phyloP scores from a whole-genome alignment of 2,329 filamentous ascomycete genomes.

The Diaporthe sp. region DNA sequence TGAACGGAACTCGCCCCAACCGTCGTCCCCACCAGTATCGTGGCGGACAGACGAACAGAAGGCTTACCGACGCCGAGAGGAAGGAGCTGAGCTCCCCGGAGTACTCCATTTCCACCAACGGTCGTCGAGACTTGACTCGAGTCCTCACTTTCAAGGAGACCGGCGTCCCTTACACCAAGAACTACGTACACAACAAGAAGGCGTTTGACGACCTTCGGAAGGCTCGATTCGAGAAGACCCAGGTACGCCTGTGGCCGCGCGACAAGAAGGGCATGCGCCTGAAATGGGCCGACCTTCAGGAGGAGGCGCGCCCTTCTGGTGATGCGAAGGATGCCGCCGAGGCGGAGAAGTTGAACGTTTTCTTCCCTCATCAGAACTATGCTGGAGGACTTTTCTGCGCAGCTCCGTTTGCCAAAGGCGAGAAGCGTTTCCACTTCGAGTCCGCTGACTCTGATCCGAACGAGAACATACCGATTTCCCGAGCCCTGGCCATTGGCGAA shows the following conservation, averaged over 20 bases:
- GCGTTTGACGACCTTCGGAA: background rate
- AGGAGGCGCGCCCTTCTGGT: background rate
- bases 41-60: background rate
- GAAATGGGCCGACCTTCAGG: background rate
- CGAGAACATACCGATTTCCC: background rate
- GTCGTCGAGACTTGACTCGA: background rate
- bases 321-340: background rate
- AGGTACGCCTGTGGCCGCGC: background rate
- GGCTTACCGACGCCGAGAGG: background rate
- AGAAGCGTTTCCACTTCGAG: background rate
- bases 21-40: background rate
- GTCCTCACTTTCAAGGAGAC: background rate
- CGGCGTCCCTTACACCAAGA: background rate
- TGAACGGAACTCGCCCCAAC: constrained; percentile 16
- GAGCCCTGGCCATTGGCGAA: background rate
- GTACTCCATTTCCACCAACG: background rate
- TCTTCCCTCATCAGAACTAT: constrained; percentile 16
- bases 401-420: constrained; percentile 13
- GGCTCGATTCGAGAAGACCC: background rate
- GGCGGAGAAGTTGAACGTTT: background rate
- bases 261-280: background rate
- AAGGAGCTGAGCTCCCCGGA: background rate
- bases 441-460: background rate
- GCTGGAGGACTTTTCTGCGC: background rate
- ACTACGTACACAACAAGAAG: constrained; percentile 3